Evolutionary conservation across 768 basidiomycete species (phyloP).

Genomic region (Infundibulicybe gibba): DNA sequence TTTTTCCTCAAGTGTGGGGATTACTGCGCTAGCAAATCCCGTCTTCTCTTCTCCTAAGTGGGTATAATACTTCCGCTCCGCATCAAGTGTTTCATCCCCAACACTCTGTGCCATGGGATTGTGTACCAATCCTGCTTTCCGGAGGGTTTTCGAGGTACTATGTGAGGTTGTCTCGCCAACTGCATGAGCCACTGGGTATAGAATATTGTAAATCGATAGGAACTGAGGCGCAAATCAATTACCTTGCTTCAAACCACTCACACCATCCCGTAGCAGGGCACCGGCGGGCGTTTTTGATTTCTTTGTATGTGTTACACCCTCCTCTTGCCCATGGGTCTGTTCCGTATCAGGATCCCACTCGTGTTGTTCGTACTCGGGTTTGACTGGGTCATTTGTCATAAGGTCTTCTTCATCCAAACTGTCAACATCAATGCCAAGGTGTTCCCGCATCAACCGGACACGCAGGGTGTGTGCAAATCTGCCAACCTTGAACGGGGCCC

Average conservation of each 20-base stretch:
- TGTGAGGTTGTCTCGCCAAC: conserved; percentile 33
- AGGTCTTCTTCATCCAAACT: conserved; percentile 74
- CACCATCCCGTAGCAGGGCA: conserved; percentile 28
- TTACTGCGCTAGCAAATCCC: conserved; percentile 59
- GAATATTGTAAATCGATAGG: conserved; percentile 3
- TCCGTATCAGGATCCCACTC: conserved; percentile 75
- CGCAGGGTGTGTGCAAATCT: conserved; percentile 95
- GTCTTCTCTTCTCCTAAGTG: conserved; percentile 45
- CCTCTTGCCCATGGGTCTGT: conserved; percentile 46
- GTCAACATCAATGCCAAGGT: conserved; percentile 94
- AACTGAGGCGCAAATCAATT: conserved; percentile 3
- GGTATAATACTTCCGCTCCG: conserved; percentile 50
- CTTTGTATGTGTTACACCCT: conserved; percentile 38
- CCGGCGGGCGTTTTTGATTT: conserved; percentile 29
- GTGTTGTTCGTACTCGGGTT: conserved; percentile 47
- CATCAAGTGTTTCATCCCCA: conserved; percentile 38
- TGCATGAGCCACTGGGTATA: conserved; percentile 33
- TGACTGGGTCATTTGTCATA: conserved; percentile 48
- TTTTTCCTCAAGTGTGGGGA: conserved; percentile 73
- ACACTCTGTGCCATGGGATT: conserved; percentile 31
- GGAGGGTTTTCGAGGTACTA: conserved; percentile 29
- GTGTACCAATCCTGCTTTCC: conserved; percentile 40
- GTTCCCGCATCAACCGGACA: conserved; percentile 93
- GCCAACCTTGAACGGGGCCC: conserved; percentile 91
- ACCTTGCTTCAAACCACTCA: conserved; percentile 51